Evolutionary conservation across 2,329 filamentous ascomycete species (phyloP).

Genomic region (Coniochaeta sp.): DNA sequence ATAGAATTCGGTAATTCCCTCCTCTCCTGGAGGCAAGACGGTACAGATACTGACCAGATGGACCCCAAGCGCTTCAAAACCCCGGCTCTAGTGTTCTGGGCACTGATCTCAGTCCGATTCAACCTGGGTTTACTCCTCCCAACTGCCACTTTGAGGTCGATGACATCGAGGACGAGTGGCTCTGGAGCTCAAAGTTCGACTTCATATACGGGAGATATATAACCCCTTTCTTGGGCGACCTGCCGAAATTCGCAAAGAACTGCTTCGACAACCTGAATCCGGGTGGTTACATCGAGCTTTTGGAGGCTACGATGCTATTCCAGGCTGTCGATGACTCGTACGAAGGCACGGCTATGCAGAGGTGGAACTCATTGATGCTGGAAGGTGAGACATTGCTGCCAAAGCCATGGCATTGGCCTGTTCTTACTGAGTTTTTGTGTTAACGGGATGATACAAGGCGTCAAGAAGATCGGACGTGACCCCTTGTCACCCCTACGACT

Average conservation of each 20-base stretch:
- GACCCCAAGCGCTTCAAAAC: background rate
- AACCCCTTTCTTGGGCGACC: constrained; percentile 12
- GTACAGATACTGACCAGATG: background rate
- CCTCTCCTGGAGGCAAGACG: background rate
- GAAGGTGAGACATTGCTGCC: constrained; percentile 5
- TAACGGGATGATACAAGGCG: background rate
- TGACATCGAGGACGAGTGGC: constrained; percentile 35
- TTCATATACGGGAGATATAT: constrained; percentile 14
- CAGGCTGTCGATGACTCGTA: constrained; percentile 8
- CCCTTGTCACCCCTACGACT: constrained; percentile 10
- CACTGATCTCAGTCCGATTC: background rate
- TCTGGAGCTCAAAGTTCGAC: constrained; percentile 25
- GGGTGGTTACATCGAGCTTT: constrained; percentile 16
- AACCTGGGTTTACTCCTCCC: background rate
- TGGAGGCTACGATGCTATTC: constrained; percentile 5
- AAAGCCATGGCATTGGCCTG: too few relatives aligned
- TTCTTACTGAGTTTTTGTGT: too few relatives aligned
- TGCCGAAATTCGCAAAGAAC: constrained; percentile 10
- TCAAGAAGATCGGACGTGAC: constrained; percentile 12
- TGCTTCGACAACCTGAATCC: constrained; percentile 12
- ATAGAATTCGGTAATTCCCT: background rate
- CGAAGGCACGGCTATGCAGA: constrained; percentile 19
- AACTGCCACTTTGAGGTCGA: constrained; percentile 49
- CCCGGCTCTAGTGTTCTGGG: background rate
- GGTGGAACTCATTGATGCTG: constrained; percentile 16